Conservation (phyloP, 176 grass and related monocot genomes). For the Eragrostis nindensis region DNA sequence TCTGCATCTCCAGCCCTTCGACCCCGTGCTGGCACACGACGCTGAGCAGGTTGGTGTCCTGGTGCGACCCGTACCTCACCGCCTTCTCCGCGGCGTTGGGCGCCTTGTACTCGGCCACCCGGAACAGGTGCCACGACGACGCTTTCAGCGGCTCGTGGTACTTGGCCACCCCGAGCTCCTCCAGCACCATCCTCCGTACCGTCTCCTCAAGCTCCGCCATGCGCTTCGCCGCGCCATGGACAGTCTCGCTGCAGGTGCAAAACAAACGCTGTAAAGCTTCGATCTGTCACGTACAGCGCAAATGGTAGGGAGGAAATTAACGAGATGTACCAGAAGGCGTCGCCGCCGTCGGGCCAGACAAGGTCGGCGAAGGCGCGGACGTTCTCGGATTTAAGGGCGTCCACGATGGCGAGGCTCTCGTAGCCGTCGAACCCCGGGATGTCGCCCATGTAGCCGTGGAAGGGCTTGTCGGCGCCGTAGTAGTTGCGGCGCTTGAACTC, state of each 20-base stretch:
- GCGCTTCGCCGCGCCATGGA: slow-evolving; percentile 13
- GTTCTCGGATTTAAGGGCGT: not conserved
- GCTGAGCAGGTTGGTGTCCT: slow-evolving; percentile 62
- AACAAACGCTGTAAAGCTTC: not conserved
- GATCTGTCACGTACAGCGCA: not conserved
- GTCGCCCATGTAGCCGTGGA: slow-evolving; percentile 61
- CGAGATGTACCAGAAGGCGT: not conserved
- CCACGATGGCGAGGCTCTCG: slow-evolving; percentile 61
- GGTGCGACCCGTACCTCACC: slow-evolving; percentile 46
- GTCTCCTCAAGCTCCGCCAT: slow-evolving; percentile 42
- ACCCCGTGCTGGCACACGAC: slow-evolving; percentile 64
- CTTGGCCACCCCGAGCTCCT: slow-evolving; percentile 55
- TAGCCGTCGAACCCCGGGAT: slow-evolving; percentile 40
- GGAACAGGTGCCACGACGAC: slow-evolving; percentile 47
- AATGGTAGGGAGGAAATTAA: not conserved
- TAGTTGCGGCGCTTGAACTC: slow-evolving; percentile 57
- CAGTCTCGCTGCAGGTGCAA: slow-evolving; percentile 18
- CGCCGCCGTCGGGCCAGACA: slow-evolving; percentile 54
- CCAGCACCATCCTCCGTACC: slow-evolving; percentile 70
- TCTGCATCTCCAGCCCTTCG: slow-evolving; percentile 69
- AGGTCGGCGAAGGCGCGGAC: slow-evolving; percentile 48
- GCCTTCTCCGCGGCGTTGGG: slow-evolving; percentile 37
- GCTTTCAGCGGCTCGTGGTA: slow-evolving; percentile 39
- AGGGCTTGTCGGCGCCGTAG: slow-evolving; percentile 55
- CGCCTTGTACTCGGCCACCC: slow-evolving; percentile 60